phyloP scores from a whole-genome alignment of 2,329 filamentous ascomycete genomes.

The Botrytis byssoidea region DNA sequence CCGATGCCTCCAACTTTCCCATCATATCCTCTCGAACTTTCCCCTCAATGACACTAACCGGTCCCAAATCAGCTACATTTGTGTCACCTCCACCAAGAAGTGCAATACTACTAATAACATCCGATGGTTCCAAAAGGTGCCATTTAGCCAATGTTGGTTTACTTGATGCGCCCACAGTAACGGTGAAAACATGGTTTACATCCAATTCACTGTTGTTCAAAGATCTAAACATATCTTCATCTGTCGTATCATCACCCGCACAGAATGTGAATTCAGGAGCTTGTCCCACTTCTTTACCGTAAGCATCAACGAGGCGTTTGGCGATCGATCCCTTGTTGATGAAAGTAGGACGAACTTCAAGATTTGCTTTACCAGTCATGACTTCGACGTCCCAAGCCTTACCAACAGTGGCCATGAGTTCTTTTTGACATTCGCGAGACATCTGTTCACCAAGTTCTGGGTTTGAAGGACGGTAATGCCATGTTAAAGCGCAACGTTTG shows the following conservation, averaged over 20 bases:
- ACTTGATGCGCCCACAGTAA: slow-evolving; percentile 86
- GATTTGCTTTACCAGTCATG: slow-evolving; percentile 94
- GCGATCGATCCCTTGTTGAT: slow-evolving; percentile 98
- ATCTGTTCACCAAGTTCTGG: slow-evolving; percentile 80
- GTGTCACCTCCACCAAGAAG: slow-evolving; percentile 45
- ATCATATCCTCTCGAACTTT: slow-evolving; percentile 23
- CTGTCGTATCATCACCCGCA: slow-evolving; percentile 92
- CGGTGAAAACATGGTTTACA: slow-evolving; percentile 75
- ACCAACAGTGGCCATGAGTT: slow-evolving; percentile 73
- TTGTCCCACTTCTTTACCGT: slow-evolving; percentile 53
- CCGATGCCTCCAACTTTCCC: slow-evolving; percentile 22
- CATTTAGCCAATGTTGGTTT: slow-evolving; percentile 89
- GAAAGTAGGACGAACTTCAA: slow-evolving; percentile 93
- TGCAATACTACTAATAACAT: slow-evolving; percentile 72
- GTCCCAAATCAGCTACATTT: slow-evolving; percentile 33
- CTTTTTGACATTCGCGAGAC: slow-evolving; percentile 75
- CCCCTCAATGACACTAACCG: slow-evolving; percentile 35
- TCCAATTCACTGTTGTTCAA: slow-evolving; percentile 60
- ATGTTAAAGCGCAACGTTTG: slow-evolving; percentile 91
- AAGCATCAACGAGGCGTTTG: slow-evolving; percentile 75
- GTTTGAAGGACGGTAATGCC: slow-evolving; percentile 93
- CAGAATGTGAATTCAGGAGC: slow-evolving; percentile 85
- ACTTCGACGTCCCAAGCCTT: slow-evolving; percentile 90
- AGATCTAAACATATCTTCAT: slow-evolving; percentile 94
- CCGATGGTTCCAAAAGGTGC: slow-evolving; percentile 83